A percentile compares a stretch with the other conserved stretches of the same genome.
Conservation (phyloP, 2,329 filamentous ascomycete genomes). For the Kalmusia sp. region DNA sequence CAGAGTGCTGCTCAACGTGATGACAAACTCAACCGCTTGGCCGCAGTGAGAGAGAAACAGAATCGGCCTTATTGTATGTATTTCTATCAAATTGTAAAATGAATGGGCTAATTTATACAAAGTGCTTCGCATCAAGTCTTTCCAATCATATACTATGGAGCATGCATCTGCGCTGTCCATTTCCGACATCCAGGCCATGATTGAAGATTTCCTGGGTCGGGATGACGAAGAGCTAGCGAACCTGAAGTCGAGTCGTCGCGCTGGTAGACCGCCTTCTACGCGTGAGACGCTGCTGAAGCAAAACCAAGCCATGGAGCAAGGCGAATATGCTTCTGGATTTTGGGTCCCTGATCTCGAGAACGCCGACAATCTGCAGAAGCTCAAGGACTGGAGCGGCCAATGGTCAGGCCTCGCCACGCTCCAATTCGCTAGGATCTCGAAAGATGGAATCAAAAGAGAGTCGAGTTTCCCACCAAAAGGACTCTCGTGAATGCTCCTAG, state of each 20-base stretch:
- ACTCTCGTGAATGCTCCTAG: slow-evolving; percentile 30
- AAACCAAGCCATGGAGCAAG: slow-evolving; percentile 72
- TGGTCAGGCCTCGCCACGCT: slow-evolving; percentile 82
- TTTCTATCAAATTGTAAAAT: not conserved
- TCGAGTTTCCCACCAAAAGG: slow-evolving; percentile 77
- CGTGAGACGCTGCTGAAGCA: slow-evolving; percentile 80
- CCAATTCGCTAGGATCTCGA: slow-evolving; percentile 77
- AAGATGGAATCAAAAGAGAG: slow-evolving; percentile 68
- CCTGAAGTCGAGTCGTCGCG: slow-evolving; percentile 72
- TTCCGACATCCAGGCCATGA: slow-evolving; percentile 62
- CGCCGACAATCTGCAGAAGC: slow-evolving; percentile 66
- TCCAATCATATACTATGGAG: slow-evolving; percentile 70
- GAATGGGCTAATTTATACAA: not conserved
- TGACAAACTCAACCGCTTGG: slow-evolving; percentile 78
- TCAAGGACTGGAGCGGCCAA: slow-evolving; percentile 80
- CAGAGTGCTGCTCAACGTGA: slow-evolving; percentile 82
- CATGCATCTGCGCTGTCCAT: slow-evolving; percentile 57
- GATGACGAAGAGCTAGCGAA: slow-evolving; percentile 73
- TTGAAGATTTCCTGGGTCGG: slow-evolving; percentile 61
- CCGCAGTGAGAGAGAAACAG: slow-evolving; percentile 72
- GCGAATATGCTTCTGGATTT: slow-evolving; percentile 84
- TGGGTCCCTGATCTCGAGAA: slow-evolving; percentile 82
- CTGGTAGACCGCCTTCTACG: slow-evolving; percentile 79
- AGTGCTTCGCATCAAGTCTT: slow-evolving; percentile 75
- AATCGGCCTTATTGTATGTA: slow-evolving; percentile 75